Evolutionary conservation across 2,329 filamentous ascomycete species (phyloP).

Genomic region (Trichoderma oligosporum): DNA sequence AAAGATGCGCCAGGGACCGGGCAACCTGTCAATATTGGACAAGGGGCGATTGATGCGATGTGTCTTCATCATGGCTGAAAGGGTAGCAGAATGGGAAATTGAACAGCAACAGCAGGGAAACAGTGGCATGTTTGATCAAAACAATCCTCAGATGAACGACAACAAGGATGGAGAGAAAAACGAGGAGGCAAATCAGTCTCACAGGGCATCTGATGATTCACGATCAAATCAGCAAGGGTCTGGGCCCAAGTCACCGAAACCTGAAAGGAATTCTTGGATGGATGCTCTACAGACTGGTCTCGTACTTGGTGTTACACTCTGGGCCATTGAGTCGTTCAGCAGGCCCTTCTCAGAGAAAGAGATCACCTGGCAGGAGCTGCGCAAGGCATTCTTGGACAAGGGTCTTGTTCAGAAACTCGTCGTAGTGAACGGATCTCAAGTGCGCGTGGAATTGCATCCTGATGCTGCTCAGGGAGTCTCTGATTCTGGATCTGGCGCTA

Average conservation of each 20-base stretch:
- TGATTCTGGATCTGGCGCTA: conserved; percentile 29
- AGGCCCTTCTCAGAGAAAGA: conserved; percentile 55
- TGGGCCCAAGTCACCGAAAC: conserved; percentile 32
- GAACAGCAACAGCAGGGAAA: conserved; percentile 23
- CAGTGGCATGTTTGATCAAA: conserved; percentile 25
- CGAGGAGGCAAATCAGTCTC: conserved; percentile 22
- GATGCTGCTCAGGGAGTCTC: conserved; percentile 56
- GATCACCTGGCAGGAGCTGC: conserved; percentile 97
- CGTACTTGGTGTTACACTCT: conserved; percentile 53
- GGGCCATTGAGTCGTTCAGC: conserved; percentile 40
- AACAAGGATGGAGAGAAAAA: conserved; percentile 23
- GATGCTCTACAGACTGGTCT: conserved; percentile 36
- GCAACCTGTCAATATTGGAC: conserved; percentile 45
- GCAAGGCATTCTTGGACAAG: conserved; percentile 90
- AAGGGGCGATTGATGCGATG: conserved; percentile 38
- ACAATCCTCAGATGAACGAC: conserved; percentile 25
- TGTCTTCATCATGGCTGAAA: conserved; percentile 36
- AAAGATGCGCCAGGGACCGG: conserved; percentile 53
- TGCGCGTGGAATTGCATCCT: conserved; percentile 76
- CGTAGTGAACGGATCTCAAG: conserved; percentile 65
- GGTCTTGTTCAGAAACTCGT: conserved; percentile 92
- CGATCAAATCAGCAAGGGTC: conserved; percentile 28
- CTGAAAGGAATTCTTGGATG: conserved; percentile 35
- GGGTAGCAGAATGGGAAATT: conserved; percentile 32
- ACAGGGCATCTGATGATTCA: conserved; percentile 22